Conservation (phyloP, 2,329 filamentous ascomycete species). For the Volutella citrinella region DNA sequence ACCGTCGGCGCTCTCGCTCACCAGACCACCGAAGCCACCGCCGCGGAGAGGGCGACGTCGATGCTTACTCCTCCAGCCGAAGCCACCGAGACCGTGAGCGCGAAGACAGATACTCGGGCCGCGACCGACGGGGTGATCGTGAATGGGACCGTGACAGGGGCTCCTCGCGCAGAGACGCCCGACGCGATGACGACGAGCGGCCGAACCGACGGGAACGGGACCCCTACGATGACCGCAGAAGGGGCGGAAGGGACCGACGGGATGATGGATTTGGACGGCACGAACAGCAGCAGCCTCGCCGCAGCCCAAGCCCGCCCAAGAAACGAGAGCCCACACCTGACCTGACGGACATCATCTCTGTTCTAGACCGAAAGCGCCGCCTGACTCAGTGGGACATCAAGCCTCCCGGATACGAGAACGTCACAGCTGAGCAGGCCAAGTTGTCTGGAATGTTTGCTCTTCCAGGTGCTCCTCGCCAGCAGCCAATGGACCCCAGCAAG, state of each 20-base stretch:
- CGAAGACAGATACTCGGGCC: constrained; percentile 82
- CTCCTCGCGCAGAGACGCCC: constrained; percentile 56
- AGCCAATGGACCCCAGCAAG: constrained; percentile 91
- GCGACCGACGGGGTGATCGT: constrained; percentile 65
- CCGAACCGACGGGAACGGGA: constrained; percentile 58
- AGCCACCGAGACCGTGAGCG: constrained; percentile 91
- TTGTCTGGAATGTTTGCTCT: constrained; percentile 98
- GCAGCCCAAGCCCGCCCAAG: constrained; percentile 77
- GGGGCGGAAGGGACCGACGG: constrained; percentile 45
- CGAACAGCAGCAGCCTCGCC: constrained; percentile 51
- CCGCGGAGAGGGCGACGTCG: constrained; percentile 73
- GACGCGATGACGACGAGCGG: constrained; percentile 64
- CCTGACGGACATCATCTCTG: constrained; percentile 77
- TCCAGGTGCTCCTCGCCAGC: constrained; percentile 89
- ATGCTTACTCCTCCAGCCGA: constrained; percentile 89
- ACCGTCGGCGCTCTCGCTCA: constrained; percentile 78
- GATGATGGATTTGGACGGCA: constrained; percentile 33
- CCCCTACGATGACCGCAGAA: constrained; percentile 46
- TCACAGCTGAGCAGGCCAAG: constrained; percentile 97
- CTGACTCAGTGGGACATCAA: constrained; percentile 99
- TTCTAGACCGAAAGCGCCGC: constrained; percentile 83
- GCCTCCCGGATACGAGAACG: constrained; percentile 94
- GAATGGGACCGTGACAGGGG: constrained; percentile 73
- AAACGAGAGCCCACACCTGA: constrained; percentile 96
- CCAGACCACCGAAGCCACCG: constrained; percentile 68